These are phyloP conservation scores for Prunus mongolica DNA, from an alignment of 306 rosid species.

Conservation along the genomic window DNA sequence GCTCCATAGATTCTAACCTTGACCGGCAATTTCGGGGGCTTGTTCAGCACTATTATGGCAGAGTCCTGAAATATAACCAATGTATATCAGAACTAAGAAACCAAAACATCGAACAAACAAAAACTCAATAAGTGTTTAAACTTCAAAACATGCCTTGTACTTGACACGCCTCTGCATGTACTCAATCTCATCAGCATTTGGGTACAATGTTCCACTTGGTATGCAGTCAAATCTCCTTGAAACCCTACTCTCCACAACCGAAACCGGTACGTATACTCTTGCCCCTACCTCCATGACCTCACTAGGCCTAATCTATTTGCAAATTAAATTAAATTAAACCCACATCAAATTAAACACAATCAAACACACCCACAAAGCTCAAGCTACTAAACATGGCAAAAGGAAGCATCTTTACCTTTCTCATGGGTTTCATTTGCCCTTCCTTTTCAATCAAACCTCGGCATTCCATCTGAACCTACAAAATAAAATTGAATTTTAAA, in stretches of 20 bases:
- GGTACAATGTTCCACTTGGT: constrained; percentile 88
- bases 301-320: constrained; percentile 66
- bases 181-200: constrained; percentile 91
- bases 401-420: constrained; percentile 49
- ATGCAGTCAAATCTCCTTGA: constrained; percentile 85
- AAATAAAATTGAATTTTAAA: background rate
- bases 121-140: constrained; percentile 12
- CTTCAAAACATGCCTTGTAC: constrained; percentile 61
- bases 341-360: background rate
- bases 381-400: background rate
- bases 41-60: constrained; percentile 75
- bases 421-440: constrained; percentile 37
- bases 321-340: constrained; percentile 16
- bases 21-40: constrained; percentile 92
- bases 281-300: constrained; percentile 70
- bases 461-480: constrained; percentile 66
- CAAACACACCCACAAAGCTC: background rate
- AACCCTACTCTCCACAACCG: constrained; percentile 73
- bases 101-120: constrained; percentile 21
- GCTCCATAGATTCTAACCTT: constrained; percentile 53
- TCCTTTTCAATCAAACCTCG: constrained; percentile 23
- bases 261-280: constrained; percentile 64
- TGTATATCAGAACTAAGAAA: background rate
- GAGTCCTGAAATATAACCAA: constrained; percentile 53
- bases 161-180: constrained; percentile 89